These are phyloP conservation scores for Andrographis paniculata DNA, from an alignment of 305 asterid genomes.

Conservation along the genomic window DNA sequence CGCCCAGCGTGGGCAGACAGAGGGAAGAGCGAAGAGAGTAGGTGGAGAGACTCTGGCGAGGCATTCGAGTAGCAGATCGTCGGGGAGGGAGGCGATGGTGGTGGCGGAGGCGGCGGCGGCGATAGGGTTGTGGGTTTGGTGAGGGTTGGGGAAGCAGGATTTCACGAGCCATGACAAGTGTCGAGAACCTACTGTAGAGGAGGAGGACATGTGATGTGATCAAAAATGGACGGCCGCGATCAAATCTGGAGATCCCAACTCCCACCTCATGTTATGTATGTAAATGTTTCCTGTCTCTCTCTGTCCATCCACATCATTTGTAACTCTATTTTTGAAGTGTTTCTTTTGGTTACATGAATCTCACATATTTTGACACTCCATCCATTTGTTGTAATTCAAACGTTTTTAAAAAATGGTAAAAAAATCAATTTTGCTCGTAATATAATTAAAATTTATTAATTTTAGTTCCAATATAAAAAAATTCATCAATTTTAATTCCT, in stretches of 20 bases:
- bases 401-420: too few relatives aligned
- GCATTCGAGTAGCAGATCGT: conserved; percentile 68
- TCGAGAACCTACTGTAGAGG: conserved; percentile 66
- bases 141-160: conserved; percentile 76
- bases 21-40: conserved; percentile 48
- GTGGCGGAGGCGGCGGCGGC: conserved; percentile 22
- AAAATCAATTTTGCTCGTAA: too few relatives aligned
- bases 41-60: conserved; percentile 53
- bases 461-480: too few relatives aligned
- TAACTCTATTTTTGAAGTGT: too few relatives aligned
- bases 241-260: not conserved
- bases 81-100: conserved; percentile 60
- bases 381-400: too few relatives aligned
- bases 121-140: conserved; percentile 38
- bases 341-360: too few relatives aligned
- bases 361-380: too few relatives aligned
- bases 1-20: conserved; percentile 84
- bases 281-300: too few relatives aligned
- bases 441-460: too few relatives aligned
- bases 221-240: too few relatives aligned
- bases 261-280: not conserved
- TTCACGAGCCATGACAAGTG: conserved; percentile 79
- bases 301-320: too few relatives aligned
- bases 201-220: conserved; percentile 13
- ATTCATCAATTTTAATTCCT: too few relatives aligned